Evolutionary conservation across 208 protist species (phyloP).

Genomic region (Tritrichomonas foetus): DNA sequence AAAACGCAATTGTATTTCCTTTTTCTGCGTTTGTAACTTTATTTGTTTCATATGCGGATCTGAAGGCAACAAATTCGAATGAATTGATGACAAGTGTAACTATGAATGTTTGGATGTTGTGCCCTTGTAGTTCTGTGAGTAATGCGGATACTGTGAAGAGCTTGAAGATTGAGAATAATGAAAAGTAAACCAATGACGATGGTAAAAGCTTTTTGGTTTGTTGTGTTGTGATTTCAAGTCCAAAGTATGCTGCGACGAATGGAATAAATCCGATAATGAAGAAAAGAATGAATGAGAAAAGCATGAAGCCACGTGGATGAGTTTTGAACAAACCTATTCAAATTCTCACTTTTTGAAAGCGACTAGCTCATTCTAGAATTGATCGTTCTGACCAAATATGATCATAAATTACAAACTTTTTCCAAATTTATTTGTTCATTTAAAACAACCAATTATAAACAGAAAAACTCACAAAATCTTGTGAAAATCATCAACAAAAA

Average conservation of each 20-base stretch:
- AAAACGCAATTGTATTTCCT: not conserved
- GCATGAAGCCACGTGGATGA: not conserved
- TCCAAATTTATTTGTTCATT: no score
- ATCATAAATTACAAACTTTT: no score
- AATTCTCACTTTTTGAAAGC: no score
- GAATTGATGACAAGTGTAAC: not conserved
- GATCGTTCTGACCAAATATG: no score
- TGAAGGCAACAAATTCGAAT: not conserved
- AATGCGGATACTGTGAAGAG: not conserved
- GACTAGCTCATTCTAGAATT: no score
- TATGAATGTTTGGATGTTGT: not conserved
- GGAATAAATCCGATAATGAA: not conserved
- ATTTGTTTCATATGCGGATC: not conserved
- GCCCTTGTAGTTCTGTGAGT: not conserved
- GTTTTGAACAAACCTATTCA: no score
- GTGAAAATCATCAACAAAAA: no score
- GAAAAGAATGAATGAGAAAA: not conserved
- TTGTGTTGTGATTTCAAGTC: not conserved
- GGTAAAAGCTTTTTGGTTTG: not conserved
- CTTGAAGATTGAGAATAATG: not conserved
- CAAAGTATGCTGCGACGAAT: not conserved
- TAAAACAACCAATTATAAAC: no score
- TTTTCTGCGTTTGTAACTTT: not conserved
- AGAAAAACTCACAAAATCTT: no score
- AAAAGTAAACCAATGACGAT: not conserved